phyloP scores from a whole-genome alignment of 805 yeast genomes.

The Metschnikowia amazonensis region DNA sequence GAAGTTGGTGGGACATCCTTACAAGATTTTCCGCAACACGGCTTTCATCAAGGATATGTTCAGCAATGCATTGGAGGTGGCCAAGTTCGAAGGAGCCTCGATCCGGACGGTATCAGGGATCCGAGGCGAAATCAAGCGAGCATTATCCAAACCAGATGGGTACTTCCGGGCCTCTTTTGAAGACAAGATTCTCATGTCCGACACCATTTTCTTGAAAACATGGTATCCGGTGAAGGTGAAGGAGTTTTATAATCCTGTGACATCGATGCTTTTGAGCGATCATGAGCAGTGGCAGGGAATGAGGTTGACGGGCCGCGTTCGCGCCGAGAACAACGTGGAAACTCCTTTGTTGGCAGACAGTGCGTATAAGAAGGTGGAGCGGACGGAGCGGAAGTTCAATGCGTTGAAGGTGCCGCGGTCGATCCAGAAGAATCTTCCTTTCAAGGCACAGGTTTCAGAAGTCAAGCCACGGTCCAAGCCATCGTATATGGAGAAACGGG shows the following conservation, averaged over 20 bases:
- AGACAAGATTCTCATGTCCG: conserved; percentile 88
- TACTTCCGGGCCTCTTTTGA: conserved; percentile 95
- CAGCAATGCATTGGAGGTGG: conserved; percentile 85
- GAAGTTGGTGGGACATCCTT: conserved; percentile 92
- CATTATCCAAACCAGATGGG: conserved; percentile 91
- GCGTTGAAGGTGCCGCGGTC: conserved; percentile 82
- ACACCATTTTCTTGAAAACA: conserved; percentile 82
- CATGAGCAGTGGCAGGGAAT: conserved; percentile 94
- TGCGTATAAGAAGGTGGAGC: conserved; percentile 67
- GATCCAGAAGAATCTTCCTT: conserved; percentile 76
- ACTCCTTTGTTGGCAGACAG: conserved; percentile 56
- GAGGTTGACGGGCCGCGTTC: conserved; percentile 90
- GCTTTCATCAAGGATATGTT: conserved; percentile 98
- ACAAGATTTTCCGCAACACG: conserved; percentile 89
- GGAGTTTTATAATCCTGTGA: conserved; percentile 92
- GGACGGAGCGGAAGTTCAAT: conserved; percentile 81
- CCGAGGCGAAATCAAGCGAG: conserved; percentile 95
- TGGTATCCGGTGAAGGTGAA: conserved; percentile 96
- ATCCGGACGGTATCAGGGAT: conserved; percentile 96
- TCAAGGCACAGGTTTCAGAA: conserved; percentile 82
- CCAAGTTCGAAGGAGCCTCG: conserved; percentile 96
- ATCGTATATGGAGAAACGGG: conserved; percentile 82
- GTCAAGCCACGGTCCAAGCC: conserved; percentile 85
- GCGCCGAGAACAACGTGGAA: conserved; percentile 66
- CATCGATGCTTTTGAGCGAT: conserved; percentile 73